A percentile compares a stretch with the other conserved stretches of the same genome.
These are phyloP conservation scores for Lentithecium fluviatile DNA, from an alignment of 495 filamentous ascomycete species.

Conservation along the genomic window DNA sequence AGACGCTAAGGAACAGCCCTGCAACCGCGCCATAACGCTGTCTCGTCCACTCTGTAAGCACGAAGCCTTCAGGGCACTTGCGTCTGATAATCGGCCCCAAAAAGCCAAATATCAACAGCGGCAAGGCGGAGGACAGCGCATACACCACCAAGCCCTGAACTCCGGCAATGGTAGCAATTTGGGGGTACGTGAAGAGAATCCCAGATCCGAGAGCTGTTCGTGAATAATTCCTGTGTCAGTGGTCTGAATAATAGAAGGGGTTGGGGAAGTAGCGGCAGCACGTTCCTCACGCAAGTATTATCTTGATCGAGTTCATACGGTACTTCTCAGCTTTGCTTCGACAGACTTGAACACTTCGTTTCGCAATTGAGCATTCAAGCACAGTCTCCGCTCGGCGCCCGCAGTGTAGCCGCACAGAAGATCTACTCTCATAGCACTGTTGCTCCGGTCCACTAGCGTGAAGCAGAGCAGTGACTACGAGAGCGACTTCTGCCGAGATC, in stretches of 20 bases:
- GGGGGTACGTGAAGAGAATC: slow-evolving; percentile 73
- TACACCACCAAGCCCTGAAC: slow-evolving; percentile 73
- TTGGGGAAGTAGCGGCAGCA: slow-evolving; percentile 71
- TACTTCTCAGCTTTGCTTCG: slow-evolving; percentile 79
- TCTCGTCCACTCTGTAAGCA: slow-evolving; percentile 76
- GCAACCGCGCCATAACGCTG: slow-evolving; percentile 66
- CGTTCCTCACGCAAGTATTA: slow-evolving; percentile 93
- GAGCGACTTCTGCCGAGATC: slow-evolving; percentile 29
- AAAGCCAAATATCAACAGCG: slow-evolving; percentile 64
- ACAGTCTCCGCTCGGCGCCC: slow-evolving; percentile 61
- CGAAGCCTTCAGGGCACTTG: slow-evolving; percentile 74
- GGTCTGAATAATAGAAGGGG: slow-evolving; percentile 12
- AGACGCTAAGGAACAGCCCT: slow-evolving; percentile 66
- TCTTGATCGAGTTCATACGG: slow-evolving; percentile 92
- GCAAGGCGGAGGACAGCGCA: slow-evolving; percentile 64
- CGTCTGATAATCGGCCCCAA: slow-evolving; percentile 69
- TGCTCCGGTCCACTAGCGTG: background rate
- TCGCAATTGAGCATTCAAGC: slow-evolving; percentile 28
- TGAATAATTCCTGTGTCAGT: slow-evolving; percentile 42
- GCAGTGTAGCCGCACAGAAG: slow-evolving; percentile 73
- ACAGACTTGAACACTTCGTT: slow-evolving; percentile 24
- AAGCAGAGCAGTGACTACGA: background rate
- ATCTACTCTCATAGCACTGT: slow-evolving; percentile 4
- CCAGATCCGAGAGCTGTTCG: slow-evolving; percentile 69
- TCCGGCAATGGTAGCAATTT: slow-evolving; percentile 75